Evolutionary conservation across 306 rosid genomes (phyloP).

Genomic region (Astragalus glycyphyllos): DNA sequence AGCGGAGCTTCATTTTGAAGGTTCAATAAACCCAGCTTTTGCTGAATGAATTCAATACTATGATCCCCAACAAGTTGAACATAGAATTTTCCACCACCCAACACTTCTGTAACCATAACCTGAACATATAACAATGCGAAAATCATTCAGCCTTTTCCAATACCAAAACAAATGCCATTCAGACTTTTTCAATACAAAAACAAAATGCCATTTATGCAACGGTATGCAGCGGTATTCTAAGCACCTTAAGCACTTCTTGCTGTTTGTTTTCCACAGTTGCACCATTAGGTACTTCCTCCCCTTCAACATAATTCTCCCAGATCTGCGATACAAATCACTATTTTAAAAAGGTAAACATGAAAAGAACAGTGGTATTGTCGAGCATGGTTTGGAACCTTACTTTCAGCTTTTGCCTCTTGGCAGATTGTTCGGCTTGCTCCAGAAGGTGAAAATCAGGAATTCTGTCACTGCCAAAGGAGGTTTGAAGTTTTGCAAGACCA

Average conservation of each 20-base stretch:
- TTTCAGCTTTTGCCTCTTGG: constrained; percentile 74
- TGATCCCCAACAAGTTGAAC: constrained; percentile 88
- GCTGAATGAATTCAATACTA: constrained; percentile 74
- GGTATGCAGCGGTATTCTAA: constrained; percentile 6
- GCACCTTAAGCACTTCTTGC: constrained; percentile 91
- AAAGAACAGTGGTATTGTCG: constrained; percentile 1
- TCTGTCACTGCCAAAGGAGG: constrained; percentile 83
- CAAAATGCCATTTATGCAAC: constrained; percentile 23
- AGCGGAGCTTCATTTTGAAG: constrained; percentile 78
- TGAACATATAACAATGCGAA: constrained; percentile 40
- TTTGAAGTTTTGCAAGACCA: constrained; percentile 84
- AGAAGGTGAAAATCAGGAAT: constrained; percentile 82
- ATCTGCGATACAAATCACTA: constrained; percentile 58
- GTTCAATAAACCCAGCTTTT: constrained; percentile 78
- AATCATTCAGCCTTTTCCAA: constrained; percentile 38
- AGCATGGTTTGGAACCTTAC: constrained; percentile 50
- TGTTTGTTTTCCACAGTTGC: constrained; percentile 71
- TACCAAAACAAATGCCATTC: constrained; percentile 28
- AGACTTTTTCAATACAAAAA: constrained; percentile 22
- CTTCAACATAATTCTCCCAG: constrained; percentile 95
- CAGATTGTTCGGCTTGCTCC: constrained; percentile 86
- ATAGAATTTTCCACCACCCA: constrained; percentile 86
- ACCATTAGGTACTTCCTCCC: constrained; percentile 82
- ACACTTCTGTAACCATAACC: constrained; percentile 81
- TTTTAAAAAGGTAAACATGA: constrained; percentile 43